Percentiles rank a stretch among this genome's conserved stretches.
Conservation (phyloP, 1,284 basidiomycete genomes). For the Testicularia cyperi region DNA sequence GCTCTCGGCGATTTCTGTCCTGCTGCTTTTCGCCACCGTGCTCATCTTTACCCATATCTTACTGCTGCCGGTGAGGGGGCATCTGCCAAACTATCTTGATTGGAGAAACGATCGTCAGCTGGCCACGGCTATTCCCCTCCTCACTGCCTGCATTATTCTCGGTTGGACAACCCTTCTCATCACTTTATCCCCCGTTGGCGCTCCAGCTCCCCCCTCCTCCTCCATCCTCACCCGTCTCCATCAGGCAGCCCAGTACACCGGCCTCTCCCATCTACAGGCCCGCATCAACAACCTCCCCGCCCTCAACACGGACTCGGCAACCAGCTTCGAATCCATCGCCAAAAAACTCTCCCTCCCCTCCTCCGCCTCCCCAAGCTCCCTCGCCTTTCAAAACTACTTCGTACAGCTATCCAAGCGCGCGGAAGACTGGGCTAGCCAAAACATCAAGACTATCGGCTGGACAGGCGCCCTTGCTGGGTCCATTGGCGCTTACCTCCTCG, state of each 20-base stretch:
- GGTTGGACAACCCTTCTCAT: conserved; percentile 23
- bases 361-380: background rate
- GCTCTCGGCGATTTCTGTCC: conserved; percentile 8
- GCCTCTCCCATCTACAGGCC: background rate
- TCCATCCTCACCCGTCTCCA: conserved; percentile 2
- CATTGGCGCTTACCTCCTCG: conserved; percentile 12
- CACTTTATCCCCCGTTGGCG: conserved; percentile 27
- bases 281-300: conserved; percentile 5
- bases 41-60: conserved; percentile 22
- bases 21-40: conserved; percentile 15
- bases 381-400: conserved; percentile 3
- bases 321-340: background rate
- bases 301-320: background rate
- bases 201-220: conserved; percentile 14
- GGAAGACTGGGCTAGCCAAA: conserved; percentile 10
- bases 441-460: conserved; percentile 29
- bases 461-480: conserved; percentile 16
- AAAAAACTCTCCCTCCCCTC: background rate
- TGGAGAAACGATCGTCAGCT: conserved; percentile 21
- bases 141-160: conserved; percentile 28
- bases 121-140: conserved; percentile 10
- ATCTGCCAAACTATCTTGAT: conserved; percentile 17
- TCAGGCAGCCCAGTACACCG: conserved; percentile 10
- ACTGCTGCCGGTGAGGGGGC: conserved; percentile 21
- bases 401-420: conserved; percentile 1